Evolutionary conservation across 2,329 filamentous ascomycete species (phyloP).

Genomic region (Berkeleyomyces basicola): DNA sequence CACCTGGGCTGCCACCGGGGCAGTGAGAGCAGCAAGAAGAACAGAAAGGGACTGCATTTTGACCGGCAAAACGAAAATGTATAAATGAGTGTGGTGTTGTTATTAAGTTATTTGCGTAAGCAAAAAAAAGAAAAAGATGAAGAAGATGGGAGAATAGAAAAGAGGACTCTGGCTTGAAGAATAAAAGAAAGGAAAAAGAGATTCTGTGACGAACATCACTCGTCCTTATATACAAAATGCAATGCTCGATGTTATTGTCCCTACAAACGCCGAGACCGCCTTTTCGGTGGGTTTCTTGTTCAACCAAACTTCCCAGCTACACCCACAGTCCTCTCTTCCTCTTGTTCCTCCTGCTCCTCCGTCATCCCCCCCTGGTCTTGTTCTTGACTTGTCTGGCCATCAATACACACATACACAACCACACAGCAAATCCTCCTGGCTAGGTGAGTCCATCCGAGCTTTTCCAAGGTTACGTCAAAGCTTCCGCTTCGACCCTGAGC

Average conservation of each 20-base stretch:
- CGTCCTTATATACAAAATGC: neutral
- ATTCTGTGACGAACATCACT: neutral
- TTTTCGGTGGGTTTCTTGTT: neutral
- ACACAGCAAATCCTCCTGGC: neutral
- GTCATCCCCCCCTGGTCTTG: neutral
- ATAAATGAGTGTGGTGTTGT: neutral
- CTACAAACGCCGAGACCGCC: no score
- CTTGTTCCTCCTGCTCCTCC: neutral
- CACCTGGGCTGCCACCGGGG: constrained; percentile 12
- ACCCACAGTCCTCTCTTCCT: neutral
- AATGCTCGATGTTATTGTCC: no score
- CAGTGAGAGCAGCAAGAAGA: constrained; percentile 19
- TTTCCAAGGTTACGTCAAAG: neutral
- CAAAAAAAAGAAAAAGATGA: constrained; percentile 6
- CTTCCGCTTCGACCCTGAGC: neutral
- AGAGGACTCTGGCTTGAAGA: neutral
- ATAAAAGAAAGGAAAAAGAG: neutral
- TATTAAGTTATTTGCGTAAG: neutral
- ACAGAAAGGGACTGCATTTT: constrained; percentile 18
- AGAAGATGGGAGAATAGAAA: constrained; percentile 4
- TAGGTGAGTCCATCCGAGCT: neutral
- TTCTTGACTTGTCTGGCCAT: neutral
- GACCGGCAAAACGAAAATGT: constrained; percentile 5
- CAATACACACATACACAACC: no score
- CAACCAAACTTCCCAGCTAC: neutral